These are phyloP conservation scores for Eudorina sp. DNA, from an alignment of 139 green algal genomes.

Conservation along the genomic window DNA sequence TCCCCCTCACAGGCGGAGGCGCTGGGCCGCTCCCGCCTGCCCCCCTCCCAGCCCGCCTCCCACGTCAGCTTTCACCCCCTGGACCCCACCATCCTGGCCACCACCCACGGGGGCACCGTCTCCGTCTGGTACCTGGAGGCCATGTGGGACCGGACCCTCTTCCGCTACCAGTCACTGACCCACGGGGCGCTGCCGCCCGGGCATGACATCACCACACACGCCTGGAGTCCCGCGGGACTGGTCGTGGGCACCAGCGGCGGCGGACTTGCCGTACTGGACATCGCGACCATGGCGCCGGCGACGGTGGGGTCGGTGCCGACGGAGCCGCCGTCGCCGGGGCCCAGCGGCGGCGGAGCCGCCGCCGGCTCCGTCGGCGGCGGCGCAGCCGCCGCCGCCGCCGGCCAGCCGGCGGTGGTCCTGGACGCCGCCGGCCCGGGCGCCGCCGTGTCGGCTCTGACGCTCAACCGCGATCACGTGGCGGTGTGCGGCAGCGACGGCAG, in stretches of 20 bases:
- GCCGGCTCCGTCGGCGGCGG: neutral
- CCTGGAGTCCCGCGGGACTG: constrained; percentile 46
- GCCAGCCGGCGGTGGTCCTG: constrained; percentile 6
- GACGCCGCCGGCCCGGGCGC: constrained; percentile 3
- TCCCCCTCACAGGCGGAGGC: constrained; percentile 11
- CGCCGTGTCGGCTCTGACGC: constrained; percentile 16
- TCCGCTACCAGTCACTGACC: neutral
- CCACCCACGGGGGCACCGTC: constrained; percentile 19
- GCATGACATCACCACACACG: constrained; percentile 30
- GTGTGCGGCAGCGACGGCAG: constrained; percentile 38
- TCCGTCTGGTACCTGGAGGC: constrained; percentile 48
- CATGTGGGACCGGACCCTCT: constrained; percentile 51
- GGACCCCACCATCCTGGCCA: constrained; percentile 40
- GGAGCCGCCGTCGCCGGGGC: neutral
- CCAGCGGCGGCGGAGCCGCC: neutral
- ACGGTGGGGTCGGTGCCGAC: neutral
- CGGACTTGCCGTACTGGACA: constrained; percentile 45
- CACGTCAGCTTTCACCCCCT: constrained; percentile 54
- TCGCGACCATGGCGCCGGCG: constrained; percentile 26
- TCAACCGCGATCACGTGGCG: constrained; percentile 51
- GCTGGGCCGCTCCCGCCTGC: constrained; percentile 26
- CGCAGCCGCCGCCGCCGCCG: neutral
- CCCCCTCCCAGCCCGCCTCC: constrained; percentile 16
- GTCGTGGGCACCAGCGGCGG: constrained; percentile 48
- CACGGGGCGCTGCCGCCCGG: neutral